These are phyloP conservation scores for Chalciporus chontae DNA, from an alignment of 768 basidiomycete species.

Conservation along the genomic window DNA sequence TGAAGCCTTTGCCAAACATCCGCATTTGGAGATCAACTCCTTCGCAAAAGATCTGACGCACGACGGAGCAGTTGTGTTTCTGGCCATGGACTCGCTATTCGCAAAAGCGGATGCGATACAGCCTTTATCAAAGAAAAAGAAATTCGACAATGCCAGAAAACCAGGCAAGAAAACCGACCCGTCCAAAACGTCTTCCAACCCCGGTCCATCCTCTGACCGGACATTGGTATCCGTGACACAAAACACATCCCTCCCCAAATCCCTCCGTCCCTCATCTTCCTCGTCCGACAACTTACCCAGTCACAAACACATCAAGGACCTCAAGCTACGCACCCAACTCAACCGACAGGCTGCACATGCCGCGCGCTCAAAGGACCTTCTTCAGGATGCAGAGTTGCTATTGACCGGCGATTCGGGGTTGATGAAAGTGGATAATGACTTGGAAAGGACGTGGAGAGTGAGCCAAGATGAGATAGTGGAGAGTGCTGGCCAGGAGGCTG, in stretches of 20 bases:
- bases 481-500: constrained; percentile 70
- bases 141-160: constrained; percentile 18
- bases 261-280: constrained; percentile 52
- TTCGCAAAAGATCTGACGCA: neutral
- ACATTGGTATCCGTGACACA: constrained; percentile 56
- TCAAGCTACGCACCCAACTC: constrained; percentile 71
- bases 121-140: constrained; percentile 46
- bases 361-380: constrained; percentile 56
- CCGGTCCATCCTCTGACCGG: constrained; percentile 37
- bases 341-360: constrained; percentile 56
- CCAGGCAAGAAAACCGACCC: constrained; percentile 23
- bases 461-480: constrained; percentile 73
- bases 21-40: neutral
- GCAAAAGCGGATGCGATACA: constrained; percentile 62
- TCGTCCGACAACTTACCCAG: constrained; percentile 44
- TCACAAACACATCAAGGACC: constrained; percentile 65
- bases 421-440: constrained; percentile 70
- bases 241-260: constrained; percentile 63
- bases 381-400: constrained; percentile 73
- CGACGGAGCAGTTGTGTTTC: too few relatives aligned
- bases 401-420: constrained; percentile 64
- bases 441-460: constrained; percentile 90
- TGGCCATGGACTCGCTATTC: constrained; percentile 68
- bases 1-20: constrained; percentile 14
- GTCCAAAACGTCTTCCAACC: constrained; percentile 13